Evolutionary conservation across 257 asterid genomes (phyloP), one percentile per base, ranked within the genome.

Genomic region (Solanum chiquidenum): DNA sequence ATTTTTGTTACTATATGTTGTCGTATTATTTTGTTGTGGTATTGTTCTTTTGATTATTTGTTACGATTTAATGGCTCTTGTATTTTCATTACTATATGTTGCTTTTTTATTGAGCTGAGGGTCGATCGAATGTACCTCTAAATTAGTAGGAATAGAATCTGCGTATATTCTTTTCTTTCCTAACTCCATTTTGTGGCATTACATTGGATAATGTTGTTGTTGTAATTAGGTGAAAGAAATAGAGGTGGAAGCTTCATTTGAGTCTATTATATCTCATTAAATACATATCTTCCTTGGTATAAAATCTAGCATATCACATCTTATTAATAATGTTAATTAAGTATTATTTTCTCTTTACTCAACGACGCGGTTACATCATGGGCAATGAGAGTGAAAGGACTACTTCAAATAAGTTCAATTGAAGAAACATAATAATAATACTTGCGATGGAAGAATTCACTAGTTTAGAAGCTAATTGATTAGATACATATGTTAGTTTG

Each of bases 221-320:
- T 9, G 66, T 20, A 55, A 62, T 62, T 62, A n/a, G 71, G 71
- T n/a, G 29, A 62, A 62, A n/a, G 71, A 16, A 62, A 62, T 62
- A n/a, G 14, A 62, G 71, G 14, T n/a, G 27, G 85, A 80, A 80
- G 69, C 69, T 80, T 80, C 85, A 46, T 10, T 46, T 31, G 29
- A 29, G 42, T 49, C 34, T 29, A 77, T 77, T 9, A 13, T 25
- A 14, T 20, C 29, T 46, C 69, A 80, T 80, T 46, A 80, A 16
- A 27, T 80, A 80, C 4, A 5, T 46, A 29, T 13, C 9, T 18
- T 80, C 27, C 68, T n/a, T 16, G 0, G 9, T 80, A 46, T 80
- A 46, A 80, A 16, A 55, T 77, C 84, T 25, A 79, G 5, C 31
- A 79, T 46, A 14, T 29, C 68, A 80, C 9, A 79, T 80, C 40